These are phyloP conservation scores for Termitomyces titanicus DNA, from an alignment of 768 basidiomycete genomes.

Conservation along the genomic window DNA sequence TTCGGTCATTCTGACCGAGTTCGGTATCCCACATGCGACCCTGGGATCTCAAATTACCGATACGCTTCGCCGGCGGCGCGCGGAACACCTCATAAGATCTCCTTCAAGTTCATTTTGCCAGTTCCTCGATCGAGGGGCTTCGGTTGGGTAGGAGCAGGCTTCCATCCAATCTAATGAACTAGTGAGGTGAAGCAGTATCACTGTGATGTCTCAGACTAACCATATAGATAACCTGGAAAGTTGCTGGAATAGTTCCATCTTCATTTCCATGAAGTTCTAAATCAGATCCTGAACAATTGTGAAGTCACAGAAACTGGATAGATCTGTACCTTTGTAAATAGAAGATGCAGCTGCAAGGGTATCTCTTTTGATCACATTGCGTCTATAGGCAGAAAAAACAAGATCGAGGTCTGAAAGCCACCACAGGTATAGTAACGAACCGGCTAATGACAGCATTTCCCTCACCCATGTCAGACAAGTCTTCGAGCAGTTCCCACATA, in stretches of 20 bases:
- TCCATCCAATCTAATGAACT: constrained; percentile 42
- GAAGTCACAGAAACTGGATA: background rate
- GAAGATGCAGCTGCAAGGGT: constrained; percentile 88
- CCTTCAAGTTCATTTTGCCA: constrained; percentile 40
- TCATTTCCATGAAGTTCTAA: constrained; percentile 83
- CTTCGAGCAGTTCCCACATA: constrained; percentile 94
- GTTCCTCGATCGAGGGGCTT: constrained; percentile 43
- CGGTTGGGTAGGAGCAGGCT: constrained; percentile 39
- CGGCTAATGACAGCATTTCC: constrained; percentile 86
- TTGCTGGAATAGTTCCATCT: constrained; percentile 86
- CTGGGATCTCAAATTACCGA: no score
- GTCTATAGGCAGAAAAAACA: constrained; percentile 36
- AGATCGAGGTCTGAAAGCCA: background rate
- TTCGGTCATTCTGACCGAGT: no score
- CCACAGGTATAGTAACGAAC: constrained; percentile 32
- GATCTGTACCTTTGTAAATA: constrained; percentile 76
- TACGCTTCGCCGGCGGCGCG: background rate
- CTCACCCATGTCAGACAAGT: constrained; percentile 96
- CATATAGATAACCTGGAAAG: constrained; percentile 95
- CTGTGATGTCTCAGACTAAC: constrained; percentile 37
- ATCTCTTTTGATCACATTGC: constrained; percentile 72
- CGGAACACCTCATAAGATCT: constrained; percentile 26
- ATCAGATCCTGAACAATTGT: constrained; percentile 1
- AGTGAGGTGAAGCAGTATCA: background rate
- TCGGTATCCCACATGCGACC: no score